Evolutionary conservation across 2,329 filamentous ascomycete species (phyloP), one percentile per base, ranked within the genome.

Genomic region (Ilyonectria robusta): DNA sequence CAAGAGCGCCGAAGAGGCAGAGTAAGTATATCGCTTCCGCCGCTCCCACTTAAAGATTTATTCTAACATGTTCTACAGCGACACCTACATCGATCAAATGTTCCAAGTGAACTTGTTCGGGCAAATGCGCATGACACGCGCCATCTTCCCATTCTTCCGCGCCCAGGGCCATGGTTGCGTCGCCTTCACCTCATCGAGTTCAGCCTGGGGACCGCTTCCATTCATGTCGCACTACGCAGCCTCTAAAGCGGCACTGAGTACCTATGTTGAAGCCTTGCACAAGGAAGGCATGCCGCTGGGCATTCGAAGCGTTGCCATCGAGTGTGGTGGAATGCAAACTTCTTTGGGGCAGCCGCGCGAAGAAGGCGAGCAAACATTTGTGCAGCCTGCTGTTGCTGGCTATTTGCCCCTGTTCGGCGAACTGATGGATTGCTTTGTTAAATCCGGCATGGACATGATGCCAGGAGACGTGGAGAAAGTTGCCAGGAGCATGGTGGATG

Each of bases 311-410:
- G 74, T 80, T 9, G 75, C 76, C n/a, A 74, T 81, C 42, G 79
- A 81, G 64, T 78, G 69, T 47, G 79, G 79, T 4, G 79, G 77
- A 3, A 74, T 78, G 40, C 70, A 72, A 6, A 79, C 78, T 4
- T 63, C 69, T 17, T 72, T 80, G 7, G 73, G 71, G 11, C 71
- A 79, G 53, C 71, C 77, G 4, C 75, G 76, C 26, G 72, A 70
- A 8, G 53, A 42, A 19, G 47, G 54, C 46, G 44, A 51, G 26
- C n/a, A 50, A 15, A 5, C 33, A 10, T 61, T 59, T 23, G 26
- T 17, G 2, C n/a, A 31, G 13, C 54, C 61, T 1, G 23, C 46
- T 11, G 19, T 59, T 35, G 61, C 58, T 4, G 61, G 44, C 11
- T 35, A 58, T 17, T 21, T 63, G 35, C 54, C 61, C 4, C 61